Evolutionary conservation across 352 stramenopile genomes (phyloP).

Genomic region (Globisporangium emineosum): DNA sequence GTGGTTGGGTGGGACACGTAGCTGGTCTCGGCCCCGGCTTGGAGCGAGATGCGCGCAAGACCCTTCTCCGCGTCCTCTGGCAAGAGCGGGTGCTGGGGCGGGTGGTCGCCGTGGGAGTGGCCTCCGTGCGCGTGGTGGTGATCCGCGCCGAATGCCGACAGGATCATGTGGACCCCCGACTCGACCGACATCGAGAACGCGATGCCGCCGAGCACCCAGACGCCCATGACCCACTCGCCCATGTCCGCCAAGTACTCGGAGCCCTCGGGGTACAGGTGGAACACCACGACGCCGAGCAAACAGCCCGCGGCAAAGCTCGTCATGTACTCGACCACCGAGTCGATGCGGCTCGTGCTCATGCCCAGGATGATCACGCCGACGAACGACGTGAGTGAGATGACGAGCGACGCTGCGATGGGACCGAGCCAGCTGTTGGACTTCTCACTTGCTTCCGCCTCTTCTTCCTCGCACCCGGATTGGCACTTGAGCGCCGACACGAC

Average conservation of each 20-base stretch:
- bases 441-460: background rate
- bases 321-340: constrained; percentile 33
- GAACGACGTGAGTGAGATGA: constrained; percentile 27
- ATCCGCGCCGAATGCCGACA: constrained; percentile 20
- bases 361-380: constrained; percentile 26
- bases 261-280: constrained; percentile 33
- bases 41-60: background rate
- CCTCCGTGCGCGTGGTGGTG: constrained; percentile 2
- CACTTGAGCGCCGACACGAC: constrained; percentile 12
- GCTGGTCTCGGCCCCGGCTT: background rate
- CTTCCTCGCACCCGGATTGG: background rate
- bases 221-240: constrained; percentile 29
- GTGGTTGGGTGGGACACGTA: constrained; percentile 9
- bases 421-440: constrained; percentile 13
- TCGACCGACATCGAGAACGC: constrained; percentile 28
- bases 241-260: constrained; percentile 24
- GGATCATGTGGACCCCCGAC: constrained; percentile 25
- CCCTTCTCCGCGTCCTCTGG: constrained; percentile 9
- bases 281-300: constrained; percentile 33
- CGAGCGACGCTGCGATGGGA: constrained; percentile 22
- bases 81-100: constrained; percentile 1
- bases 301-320: constrained; percentile 31
- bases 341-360: constrained; percentile 19
- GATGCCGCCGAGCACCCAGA: constrained; percentile 26
- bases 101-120: background rate